Evolutionary conservation across 1,139 yeast species (phyloP), one percentile per base, ranked within the genome.

Genomic region (Pichia sp.): DNA sequence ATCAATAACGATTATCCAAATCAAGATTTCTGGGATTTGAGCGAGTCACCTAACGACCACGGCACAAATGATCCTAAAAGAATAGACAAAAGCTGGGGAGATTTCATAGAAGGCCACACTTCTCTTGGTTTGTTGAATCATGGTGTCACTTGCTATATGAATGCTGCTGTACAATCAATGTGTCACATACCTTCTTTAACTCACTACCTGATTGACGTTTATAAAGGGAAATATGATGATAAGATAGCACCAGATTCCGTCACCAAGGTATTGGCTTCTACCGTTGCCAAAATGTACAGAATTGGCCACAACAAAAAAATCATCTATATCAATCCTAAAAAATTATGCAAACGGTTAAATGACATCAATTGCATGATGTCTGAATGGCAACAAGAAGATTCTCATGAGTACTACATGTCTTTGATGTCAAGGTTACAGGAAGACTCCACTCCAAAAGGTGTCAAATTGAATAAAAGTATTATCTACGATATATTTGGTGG

Each of bases 81-180:
- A 60, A 83, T 81, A 36, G 67, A 73, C 55, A 86, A 86, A 66
- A 81, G 79, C 60, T 85, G 93, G 89, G 76, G 83, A 59, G 67
- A 71, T 60, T 71, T 79, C 55, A 65, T 71, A 6, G 63, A 64
- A 44, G 64, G 72, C 48, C 75, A 78, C 34, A 64, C 62, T 8
- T 95, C 97, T 1, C 75, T 84, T 30, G 99, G 99, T 0, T 75
- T 93, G 53, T 71, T 88, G 55, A 93, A 93, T 69, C 92, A 87
- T 61, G 98, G 98, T 33, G 98, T 93, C 46, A 93, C 98, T 4
- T 93, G 99, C 69, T 93, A 92, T 71, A 91, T 93, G 83, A 93
- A 93, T 69, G 85, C 97, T 2, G 98, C 97, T 3, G 84, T 93
- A 47, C 99, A 93, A 72, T 84, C 95, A 0, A 73, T 93, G 74